These are phyloP conservation scores for Kodamaea nitidulidarum DNA, from an alignment of 805 yeast species.

Conservation along the genomic window DNA sequence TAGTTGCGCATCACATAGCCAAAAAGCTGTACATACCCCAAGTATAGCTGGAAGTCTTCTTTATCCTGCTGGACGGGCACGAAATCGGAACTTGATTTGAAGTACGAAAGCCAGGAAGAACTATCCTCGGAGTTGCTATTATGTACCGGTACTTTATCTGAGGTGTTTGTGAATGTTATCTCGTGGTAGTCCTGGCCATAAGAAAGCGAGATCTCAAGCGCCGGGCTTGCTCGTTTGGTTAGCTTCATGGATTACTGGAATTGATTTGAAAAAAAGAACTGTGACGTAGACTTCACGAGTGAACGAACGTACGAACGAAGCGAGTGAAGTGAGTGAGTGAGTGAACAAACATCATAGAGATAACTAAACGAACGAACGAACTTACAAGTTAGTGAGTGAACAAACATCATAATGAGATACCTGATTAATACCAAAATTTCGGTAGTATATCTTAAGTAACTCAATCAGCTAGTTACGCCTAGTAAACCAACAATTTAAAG, in stretches of 20 bases:
- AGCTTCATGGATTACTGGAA: neutral
- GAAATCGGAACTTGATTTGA: slow-evolving; percentile 1
- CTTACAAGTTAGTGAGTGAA: too few species aligned
- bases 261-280: neutral
- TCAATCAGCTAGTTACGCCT: too few species aligned
- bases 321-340: too few species aligned
- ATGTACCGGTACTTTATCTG: neutral
- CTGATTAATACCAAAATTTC: too few species aligned
- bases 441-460: too few species aligned
- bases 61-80: neutral
- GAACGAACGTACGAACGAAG: too few species aligned
- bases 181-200: slow-evolving; percentile 1
- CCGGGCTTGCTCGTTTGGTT: slow-evolving; percentile 2
- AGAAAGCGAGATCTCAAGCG: slow-evolving; percentile 2
- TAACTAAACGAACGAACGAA: too few species aligned
- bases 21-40: slow-evolving; percentile 37
- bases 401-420: too few species aligned
- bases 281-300: too few species aligned
- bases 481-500: too few species aligned
- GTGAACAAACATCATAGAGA: too few species aligned
- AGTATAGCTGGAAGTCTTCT: slow-evolving; percentile 11
- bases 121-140: neutral
- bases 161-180: slow-evolving; percentile 3
- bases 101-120: slow-evolving; percentile 8
- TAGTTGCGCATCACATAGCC: slow-evolving; percentile 40